Conservation (phyloP, 805 yeast species). For the Ogataea pignaliae region DNA sequence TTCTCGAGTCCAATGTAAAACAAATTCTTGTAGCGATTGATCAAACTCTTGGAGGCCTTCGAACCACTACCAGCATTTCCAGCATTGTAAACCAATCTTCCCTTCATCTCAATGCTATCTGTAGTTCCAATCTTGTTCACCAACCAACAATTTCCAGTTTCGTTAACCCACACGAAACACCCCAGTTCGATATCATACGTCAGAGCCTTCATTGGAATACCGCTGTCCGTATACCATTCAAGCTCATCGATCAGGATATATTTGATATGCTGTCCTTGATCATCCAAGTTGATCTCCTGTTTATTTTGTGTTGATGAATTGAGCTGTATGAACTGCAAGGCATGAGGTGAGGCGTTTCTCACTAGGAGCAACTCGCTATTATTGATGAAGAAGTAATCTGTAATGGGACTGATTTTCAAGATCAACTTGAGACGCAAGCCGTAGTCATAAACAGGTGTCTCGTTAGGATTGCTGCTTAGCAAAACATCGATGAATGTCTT, state of each 20-base stretch:
- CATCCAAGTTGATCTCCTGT: constrained; percentile 15
- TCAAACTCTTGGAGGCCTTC: constrained; percentile 25
- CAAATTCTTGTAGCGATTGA: constrained; percentile 38
- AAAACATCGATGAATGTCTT: constrained; percentile 26
- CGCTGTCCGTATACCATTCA: constrained; percentile 27
- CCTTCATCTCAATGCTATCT: constrained; percentile 18
- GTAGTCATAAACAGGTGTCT: constrained; percentile 28
- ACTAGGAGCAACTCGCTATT: constrained; percentile 26
- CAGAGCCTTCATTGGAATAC: constrained; percentile 10
- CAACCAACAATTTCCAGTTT: constrained; percentile 28
- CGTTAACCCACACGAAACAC: constrained; percentile 29
- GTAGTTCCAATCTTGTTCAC: constrained; percentile 12
- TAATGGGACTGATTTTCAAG: constrained; percentile 29
- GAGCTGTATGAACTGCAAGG: constrained; percentile 31
- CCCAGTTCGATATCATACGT: constrained; percentile 21
- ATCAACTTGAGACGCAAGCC: constrained; percentile 31
- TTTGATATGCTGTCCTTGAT: constrained; percentile 23
- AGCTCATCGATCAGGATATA: constrained; percentile 28
- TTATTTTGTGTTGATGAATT: constrained; percentile 8
- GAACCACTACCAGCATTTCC: neutral
- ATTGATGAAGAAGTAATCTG: constrained; percentile 25
- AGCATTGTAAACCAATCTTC: constrained; percentile 19
- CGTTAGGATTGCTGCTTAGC: constrained; percentile 18
- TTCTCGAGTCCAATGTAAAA: constrained; percentile 35
- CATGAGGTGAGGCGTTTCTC: constrained; percentile 26